A percentile compares a stretch with the other conserved stretches of the same genome.
phyloP scores from a whole-genome alignment of 2,329 filamentous ascomycete genomes.

The Laburnicola sp. region DNA sequence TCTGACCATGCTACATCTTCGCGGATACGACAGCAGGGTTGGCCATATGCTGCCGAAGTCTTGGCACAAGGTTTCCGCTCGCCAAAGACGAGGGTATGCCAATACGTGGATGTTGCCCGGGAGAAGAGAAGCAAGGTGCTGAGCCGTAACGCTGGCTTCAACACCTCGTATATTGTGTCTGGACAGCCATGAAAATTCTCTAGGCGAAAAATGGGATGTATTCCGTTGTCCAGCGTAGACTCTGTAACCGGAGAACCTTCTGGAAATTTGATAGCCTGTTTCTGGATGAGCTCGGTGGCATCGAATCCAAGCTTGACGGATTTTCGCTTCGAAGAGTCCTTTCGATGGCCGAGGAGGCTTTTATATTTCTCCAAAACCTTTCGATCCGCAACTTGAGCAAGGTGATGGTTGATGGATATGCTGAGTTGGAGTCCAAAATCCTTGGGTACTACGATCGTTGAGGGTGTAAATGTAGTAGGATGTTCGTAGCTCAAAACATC shows the following conservation, averaged over 20 bases:
- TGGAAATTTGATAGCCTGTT: conserved; percentile 43
- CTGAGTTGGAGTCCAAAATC: conserved; percentile 44
- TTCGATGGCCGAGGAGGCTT: conserved; percentile 42
- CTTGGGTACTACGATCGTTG: conserved; percentile 44
- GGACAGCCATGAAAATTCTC: conserved; percentile 47
- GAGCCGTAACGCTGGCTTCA: conserved; percentile 45
- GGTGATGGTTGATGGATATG: conserved; percentile 46
- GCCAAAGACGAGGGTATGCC: conserved; percentile 46
- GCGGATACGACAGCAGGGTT: conserved; percentile 40
- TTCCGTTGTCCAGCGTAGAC: conserved; percentile 41
- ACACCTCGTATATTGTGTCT: conserved; percentile 42
- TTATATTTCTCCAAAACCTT: conserved; percentile 44
- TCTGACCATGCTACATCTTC: conserved; percentile 41
- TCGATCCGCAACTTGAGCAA: conserved; percentile 44
- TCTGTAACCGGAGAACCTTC: conserved; percentile 19
- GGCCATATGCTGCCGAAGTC: conserved; percentile 37
- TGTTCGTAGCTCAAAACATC: conserved; percentile 42
- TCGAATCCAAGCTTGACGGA: conserved; percentile 43
- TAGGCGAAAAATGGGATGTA: conserved; percentile 43
- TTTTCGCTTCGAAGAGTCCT: conserved; percentile 37
- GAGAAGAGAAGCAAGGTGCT: conserved; percentile 40
- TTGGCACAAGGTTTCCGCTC: conserved; percentile 35
- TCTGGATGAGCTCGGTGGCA: conserved; percentile 45
- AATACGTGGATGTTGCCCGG: conserved; percentile 43
- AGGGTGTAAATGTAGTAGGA: conserved; percentile 41